phyloP scores from a whole-genome alignment of 1,284 basidiomycete species.

The Rugosomyces carneus region DNA sequence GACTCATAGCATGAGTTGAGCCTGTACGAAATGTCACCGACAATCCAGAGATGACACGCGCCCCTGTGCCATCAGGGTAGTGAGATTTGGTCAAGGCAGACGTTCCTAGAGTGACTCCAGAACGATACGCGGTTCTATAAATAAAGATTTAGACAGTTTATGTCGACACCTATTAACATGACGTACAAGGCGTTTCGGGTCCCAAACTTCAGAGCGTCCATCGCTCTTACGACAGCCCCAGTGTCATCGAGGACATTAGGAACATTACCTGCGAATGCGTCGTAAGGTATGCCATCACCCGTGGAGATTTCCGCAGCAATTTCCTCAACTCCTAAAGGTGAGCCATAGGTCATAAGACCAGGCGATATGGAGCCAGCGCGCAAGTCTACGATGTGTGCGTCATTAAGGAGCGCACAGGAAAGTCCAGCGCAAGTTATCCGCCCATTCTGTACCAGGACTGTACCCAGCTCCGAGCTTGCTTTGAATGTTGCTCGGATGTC shows the following conservation, averaged over 20 bases:
- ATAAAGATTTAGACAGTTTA: slow-evolving; percentile 18
- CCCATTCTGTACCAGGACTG: slow-evolving; percentile 40
- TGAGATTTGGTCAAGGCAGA: slow-evolving; percentile 44
- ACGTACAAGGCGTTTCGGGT: slow-evolving; percentile 67
- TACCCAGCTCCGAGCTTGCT: slow-evolving; percentile 22
- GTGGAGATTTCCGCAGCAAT: slow-evolving; percentile 64
- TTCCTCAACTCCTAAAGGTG: slow-evolving; percentile 58
- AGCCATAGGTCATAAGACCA: slow-evolving; percentile 57
- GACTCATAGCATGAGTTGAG: slow-evolving; percentile 54
- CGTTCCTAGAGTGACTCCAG: slow-evolving; percentile 56
- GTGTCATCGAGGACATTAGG: slow-evolving; percentile 45
- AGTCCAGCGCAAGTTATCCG: slow-evolving; percentile 34
- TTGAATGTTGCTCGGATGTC: slow-evolving; percentile 24
- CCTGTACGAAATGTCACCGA: slow-evolving; percentile 63
- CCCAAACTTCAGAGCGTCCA: slow-evolving; percentile 67
- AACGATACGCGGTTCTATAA: slow-evolving; percentile 54
- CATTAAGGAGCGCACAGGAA: slow-evolving; percentile 21
- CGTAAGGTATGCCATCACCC: slow-evolving; percentile 50
- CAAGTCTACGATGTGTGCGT: slow-evolving; percentile 31
- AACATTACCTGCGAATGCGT: slow-evolving; percentile 42
- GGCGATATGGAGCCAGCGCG: slow-evolving; percentile 45
- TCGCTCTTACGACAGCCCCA: slow-evolving; percentile 53
- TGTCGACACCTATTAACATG: slow-evolving; percentile 8
- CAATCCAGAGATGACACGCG: slow-evolving; percentile 57
- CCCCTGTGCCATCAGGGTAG: slow-evolving; percentile 34